A percentile compares a stretch with the other conserved stretches of the same genome.
phyloP scores from a whole-genome alignment of 352 stramenopile genomes.

The Phytophthora tubulina region DNA sequence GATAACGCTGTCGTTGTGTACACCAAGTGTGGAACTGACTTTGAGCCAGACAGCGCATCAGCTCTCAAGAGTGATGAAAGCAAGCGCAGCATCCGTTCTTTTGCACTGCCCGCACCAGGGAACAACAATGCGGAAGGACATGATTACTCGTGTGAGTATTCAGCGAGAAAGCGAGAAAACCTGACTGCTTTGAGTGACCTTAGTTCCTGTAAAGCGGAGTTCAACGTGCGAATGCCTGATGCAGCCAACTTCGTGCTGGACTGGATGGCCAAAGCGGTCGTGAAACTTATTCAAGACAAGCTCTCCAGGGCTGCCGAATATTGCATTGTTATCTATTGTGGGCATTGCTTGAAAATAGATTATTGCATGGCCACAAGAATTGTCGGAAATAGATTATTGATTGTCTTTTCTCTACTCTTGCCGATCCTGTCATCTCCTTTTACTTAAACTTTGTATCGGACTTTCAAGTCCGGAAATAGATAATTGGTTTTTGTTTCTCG shows the following conservation, averaged over 20 bases:
- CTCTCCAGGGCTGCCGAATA: too few relatives aligned
- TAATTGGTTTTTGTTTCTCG: too few relatives aligned
- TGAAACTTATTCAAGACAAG: conserved; percentile 9
- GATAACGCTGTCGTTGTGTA: conserved; percentile 39
- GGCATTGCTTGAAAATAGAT: too few relatives aligned
- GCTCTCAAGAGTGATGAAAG: conserved; percentile 25
- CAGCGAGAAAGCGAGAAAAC: not conserved
- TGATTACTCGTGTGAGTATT: conserved; percentile 23
- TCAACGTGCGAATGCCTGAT: conserved; percentile 3
- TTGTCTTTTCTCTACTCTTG: too few relatives aligned
- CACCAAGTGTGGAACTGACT: conserved; percentile 34
- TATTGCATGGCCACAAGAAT: too few relatives aligned
- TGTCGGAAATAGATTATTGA: too few relatives aligned
- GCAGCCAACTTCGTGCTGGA: conserved; percentile 18
- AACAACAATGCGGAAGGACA: conserved; percentile 2
- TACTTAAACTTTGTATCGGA: too few relatives aligned
- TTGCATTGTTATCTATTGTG: too few relatives aligned
- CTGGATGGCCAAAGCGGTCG: not conserved
- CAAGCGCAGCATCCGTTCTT: conserved; percentile 28
- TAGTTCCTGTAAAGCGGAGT: conserved; percentile 6
- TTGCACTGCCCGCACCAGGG: conserved; percentile 18
- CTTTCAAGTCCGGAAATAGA: too few relatives aligned
- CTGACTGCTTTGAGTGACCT: not conserved
- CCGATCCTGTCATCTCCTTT: too few relatives aligned
- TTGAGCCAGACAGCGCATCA: conserved; percentile 26